Evolutionary conservation across 495 filamentous ascomycete genomes (phyloP), one percentile per base, ranked within the genome.

Genomic region (Bathelium albidoporum): DNA sequence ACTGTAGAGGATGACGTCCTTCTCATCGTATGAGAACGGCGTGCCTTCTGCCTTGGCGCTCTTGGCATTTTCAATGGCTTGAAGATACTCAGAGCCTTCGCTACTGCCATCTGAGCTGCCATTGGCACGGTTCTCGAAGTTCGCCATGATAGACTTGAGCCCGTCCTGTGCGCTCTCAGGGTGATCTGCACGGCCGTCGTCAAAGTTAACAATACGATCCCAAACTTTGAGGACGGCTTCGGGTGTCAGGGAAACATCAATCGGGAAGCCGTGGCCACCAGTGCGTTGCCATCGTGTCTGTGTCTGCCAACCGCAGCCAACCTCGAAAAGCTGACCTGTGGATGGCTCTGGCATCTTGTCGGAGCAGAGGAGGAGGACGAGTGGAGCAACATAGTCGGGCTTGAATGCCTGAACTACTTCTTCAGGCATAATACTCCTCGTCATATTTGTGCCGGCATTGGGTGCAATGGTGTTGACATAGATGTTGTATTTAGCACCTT

Each of bases 361-460:
- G 61, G 90, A 94, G 79, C 83, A 88, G 45, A 98, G 87, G 34
- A 90, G 84, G 31, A 89, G 87, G 58, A 98, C 93, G 44, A 97
- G 74, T 55, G 94, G 94, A 52, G 94, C 94, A 75, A 98, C 92
- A 74, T 97, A 97, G 69, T 97, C 94, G 52, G 94, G 94, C 86
- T 98, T 98, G 84, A 98, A 96, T 39, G 94, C 95, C 80, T 97
- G 93, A 49, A 98, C 91, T 80, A 97, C 86, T 78, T 97, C 94
- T 72, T 97, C 91, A 41, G 94, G 95, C 79, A 98, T 87, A 78
- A 98, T 90, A 61, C 89, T 92, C 63, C 86, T 82, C 65, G 94
- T 98, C 90, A 98, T 95, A 71, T 88, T 87, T 41, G 94, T 98
- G 67, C 94, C 94, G 43, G 94, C 94, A 71, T 98, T 98, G 44